phyloP scores from a whole-genome alignment of 495 filamentous ascomycete genomes.

The Aspergillus egyptiacus region DNA sequence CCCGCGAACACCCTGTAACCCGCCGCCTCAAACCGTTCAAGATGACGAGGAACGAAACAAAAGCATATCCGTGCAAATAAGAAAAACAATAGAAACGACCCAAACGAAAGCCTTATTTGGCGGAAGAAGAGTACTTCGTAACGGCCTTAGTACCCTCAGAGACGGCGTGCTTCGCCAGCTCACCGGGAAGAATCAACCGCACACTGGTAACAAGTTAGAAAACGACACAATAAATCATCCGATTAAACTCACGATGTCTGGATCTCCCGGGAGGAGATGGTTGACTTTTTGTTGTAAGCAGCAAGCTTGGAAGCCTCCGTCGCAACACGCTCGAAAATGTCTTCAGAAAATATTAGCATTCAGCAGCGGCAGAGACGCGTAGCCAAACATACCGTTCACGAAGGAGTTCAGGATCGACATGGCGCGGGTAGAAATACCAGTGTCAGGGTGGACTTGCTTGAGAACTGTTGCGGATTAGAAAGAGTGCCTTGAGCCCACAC shows the following conservation, averaged over 20 bases:
- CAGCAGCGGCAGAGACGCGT: not conserved
- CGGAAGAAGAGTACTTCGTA: conserved; percentile 99
- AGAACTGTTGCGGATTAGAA: conserved; percentile 58
- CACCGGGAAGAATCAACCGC: conserved; percentile 93
- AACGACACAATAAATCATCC: not conserved
- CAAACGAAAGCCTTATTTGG: conserved; percentile 70
- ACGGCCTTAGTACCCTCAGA: conserved; percentile 99
- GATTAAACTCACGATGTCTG: conserved; percentile 73
- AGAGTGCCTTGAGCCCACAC: conserved; percentile 28
- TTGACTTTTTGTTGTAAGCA: conserved; percentile 99
- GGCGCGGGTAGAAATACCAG: conserved; percentile 99
- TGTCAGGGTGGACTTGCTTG: conserved; percentile 99
- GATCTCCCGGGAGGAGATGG: conserved; percentile 98
- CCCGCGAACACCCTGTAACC: conserved; percentile 61
- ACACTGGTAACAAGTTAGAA: conserved; percentile 48
- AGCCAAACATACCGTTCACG: conserved; percentile 76
- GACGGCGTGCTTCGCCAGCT: conserved; percentile 98
- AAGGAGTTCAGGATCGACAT: conserved; percentile 99
- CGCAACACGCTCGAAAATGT: conserved; percentile 99
- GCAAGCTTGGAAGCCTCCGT: conserved; percentile 98
- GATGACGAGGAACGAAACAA: conserved; percentile 48
- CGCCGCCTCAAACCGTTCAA: conserved; percentile 58
- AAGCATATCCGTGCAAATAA: conserved; percentile 44
- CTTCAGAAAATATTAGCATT: conserved; percentile 38
- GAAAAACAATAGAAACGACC: conserved; percentile 35